Conservation (phyloP, 305 asterid species). For the Solanum hybrid region DNA sequence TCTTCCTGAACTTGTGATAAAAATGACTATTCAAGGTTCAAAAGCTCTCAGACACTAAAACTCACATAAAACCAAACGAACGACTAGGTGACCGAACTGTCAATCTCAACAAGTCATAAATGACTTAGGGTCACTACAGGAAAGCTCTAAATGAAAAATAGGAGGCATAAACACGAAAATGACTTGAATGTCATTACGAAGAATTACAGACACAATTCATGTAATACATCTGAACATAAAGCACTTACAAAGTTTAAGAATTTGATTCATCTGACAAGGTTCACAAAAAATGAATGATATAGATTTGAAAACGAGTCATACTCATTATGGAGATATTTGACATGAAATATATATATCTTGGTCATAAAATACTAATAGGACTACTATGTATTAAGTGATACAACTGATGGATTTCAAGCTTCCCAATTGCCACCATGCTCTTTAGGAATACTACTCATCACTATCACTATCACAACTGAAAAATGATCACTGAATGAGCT, state of each 20-base stretch:
- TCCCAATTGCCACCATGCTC: not conserved
- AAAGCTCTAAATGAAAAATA: not conserved
- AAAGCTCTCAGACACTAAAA: not conserved
- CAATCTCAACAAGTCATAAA: not conserved
- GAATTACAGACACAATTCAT: not conserved
- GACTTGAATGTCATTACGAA: not conserved
- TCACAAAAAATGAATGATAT: not conserved
- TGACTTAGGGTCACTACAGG: not conserved
- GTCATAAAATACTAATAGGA: not conserved
- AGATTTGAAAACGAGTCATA: not conserved
- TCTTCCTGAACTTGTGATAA: not conserved
- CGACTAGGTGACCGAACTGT: no score
- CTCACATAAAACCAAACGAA: not conserved
- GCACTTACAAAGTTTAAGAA: not conserved
- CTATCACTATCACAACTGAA: not conserved
- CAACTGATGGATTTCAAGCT: not conserved
- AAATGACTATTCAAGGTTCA: not conserved
- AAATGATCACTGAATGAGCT: no score
- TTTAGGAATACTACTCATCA: not conserved
- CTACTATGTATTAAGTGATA: not conserved
- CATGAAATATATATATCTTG: not conserved
- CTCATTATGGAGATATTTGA: not conserved
- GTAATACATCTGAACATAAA: not conserved
- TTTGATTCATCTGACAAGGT: not conserved
- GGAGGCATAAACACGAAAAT: not conserved